Conservation (phyloP, 2,329 filamentous ascomycete genomes). For the Ilyonectria mors-panacis region DNA sequence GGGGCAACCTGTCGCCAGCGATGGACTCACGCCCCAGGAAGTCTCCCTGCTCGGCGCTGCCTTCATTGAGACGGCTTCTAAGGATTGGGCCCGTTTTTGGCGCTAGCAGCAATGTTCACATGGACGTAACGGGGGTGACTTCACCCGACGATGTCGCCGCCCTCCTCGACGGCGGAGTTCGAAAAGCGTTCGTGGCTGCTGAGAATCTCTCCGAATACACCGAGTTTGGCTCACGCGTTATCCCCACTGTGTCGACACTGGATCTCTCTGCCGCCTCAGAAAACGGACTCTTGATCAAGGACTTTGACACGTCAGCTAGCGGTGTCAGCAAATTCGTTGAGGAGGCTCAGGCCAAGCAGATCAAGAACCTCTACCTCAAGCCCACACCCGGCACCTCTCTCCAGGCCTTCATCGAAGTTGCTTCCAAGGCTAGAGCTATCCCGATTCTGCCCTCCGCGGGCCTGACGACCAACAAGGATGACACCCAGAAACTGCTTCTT, state of each 20-base stretch:
- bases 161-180: constrained; percentile 87
- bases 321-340: constrained; percentile 62
- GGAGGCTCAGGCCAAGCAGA: constrained; percentile 61
- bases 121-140: constrained; percentile 81
- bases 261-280: constrained; percentile 63
- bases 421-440: constrained; percentile 70
- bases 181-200: constrained; percentile 85
- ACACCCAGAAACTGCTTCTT: constrained; percentile 69
- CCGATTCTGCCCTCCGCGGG: constrained; percentile 81
- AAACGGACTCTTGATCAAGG: constrained; percentile 67
- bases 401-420: constrained; percentile 62
- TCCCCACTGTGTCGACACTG: constrained; percentile 64
- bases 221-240: constrained; percentile 70
- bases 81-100: constrained; percentile 65
- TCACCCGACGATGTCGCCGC: constrained; percentile 81
- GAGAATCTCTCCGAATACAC: constrained; percentile 74
- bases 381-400: constrained; percentile 63
- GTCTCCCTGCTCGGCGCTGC: constrained; percentile 72
- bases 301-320: constrained; percentile 62
- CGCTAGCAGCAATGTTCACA: constrained; percentile 73
- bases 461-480: constrained; percentile 78
- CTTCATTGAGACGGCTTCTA: constrained; percentile 69
- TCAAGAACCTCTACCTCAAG: constrained; percentile 66
- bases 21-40: constrained; percentile 70
- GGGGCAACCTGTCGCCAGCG: constrained; percentile 62